Percentiles rank a stretch among this genome's conserved stretches.
Evolutionary conservation across 2,329 filamentous ascomycete genomes (phyloP).

Genomic region (Xylariaceae sp.): DNA sequence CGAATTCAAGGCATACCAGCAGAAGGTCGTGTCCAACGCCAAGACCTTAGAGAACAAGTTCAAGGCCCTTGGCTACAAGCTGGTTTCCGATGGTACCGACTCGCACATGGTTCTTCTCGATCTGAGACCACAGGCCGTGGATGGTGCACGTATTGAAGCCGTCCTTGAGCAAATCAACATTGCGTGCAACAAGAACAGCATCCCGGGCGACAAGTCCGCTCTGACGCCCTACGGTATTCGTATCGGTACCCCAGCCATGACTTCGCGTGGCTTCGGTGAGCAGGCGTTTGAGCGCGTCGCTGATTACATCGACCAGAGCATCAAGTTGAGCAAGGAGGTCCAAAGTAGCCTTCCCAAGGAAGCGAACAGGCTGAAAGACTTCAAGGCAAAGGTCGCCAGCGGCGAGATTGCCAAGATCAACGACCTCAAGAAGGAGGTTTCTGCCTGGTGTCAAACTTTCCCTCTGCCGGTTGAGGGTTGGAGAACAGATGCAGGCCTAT

Average conservation of each 20-base stretch:
- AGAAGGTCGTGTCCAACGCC: constrained; percentile 89
- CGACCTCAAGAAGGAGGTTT: constrained; percentile 85
- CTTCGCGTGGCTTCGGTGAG: constrained; percentile 88
- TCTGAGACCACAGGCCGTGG: constrained; percentile 81
- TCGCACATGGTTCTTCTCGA: constrained; percentile 97
- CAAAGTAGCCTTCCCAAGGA: constrained; percentile 88
- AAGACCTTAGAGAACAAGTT: constrained; percentile 85
- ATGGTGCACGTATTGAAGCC: constrained; percentile 93
- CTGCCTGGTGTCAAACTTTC: constrained; percentile 84
- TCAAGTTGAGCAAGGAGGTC: constrained; percentile 88
- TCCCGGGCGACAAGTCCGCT: constrained; percentile 95
- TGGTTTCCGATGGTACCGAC: constrained; percentile 94
- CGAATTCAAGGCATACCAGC: constrained; percentile 93
- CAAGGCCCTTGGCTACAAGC: constrained; percentile 87
- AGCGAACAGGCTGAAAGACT: constrained; percentile 99
- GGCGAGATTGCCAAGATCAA: constrained; percentile 82
- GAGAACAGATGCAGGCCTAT: constrained; percentile 63
- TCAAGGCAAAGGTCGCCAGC: constrained; percentile 86
- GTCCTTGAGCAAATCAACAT: constrained; percentile 98
- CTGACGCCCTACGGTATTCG: constrained; percentile 93
- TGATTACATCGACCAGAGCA: constrained; percentile 82
- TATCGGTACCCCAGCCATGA: constrained; percentile 97
- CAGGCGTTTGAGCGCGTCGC: constrained; percentile 91
- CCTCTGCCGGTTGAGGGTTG: constrained; percentile 84
- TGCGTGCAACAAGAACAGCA: constrained; percentile 99